Percentiles rank a stretch among this genome's conserved stretches.
phyloP scores from a whole-genome alignment of 352 stramenopile genomes.

The Phytophthora kernoviae region DNA sequence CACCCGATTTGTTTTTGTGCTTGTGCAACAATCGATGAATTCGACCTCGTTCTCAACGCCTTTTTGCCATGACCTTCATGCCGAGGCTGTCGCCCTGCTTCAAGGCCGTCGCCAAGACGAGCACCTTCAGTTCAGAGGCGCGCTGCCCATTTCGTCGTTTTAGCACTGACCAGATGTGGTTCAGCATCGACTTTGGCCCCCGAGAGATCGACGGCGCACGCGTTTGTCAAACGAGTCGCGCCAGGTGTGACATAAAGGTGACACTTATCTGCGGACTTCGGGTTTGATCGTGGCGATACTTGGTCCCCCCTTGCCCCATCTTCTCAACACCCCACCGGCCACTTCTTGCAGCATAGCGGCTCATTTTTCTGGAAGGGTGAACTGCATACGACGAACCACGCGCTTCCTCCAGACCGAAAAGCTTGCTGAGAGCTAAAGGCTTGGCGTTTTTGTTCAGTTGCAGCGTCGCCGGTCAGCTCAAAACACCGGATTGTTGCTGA shows the following conservation, averaged over 20 bases:
- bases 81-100: not conserved
- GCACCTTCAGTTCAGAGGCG: constrained; percentile 26
- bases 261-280: constrained; percentile 1
- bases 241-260: constrained; percentile 26
- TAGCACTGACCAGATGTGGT: constrained; percentile 22
- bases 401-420: constrained; percentile 9
- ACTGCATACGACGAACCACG: constrained; percentile 4
- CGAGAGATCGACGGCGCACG: constrained; percentile 5
- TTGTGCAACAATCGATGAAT: no score
- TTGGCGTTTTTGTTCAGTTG: constrained; percentile 37
- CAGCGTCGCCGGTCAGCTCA: constrained; percentile 11
- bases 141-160: constrained; percentile 33
- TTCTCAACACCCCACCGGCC: constrained; percentile 5
- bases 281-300: not conserved
- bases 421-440: constrained; percentile 9
- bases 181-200: not conserved
- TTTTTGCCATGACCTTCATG: constrained; percentile 15
- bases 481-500: constrained; percentile 50
- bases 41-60: not conserved
- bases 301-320: constrained; percentile 11
- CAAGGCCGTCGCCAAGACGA: constrained; percentile 9
- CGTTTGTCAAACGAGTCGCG: constrained; percentile 23
- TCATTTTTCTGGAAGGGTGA: constrained; percentile 36
- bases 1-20: no score
- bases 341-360: constrained; percentile 23